Evolutionary conservation across 1,284 basidiomycete genomes (phyloP), one percentile per base, ranked within the genome.

Genomic region (Ustilago esculenta): DNA sequence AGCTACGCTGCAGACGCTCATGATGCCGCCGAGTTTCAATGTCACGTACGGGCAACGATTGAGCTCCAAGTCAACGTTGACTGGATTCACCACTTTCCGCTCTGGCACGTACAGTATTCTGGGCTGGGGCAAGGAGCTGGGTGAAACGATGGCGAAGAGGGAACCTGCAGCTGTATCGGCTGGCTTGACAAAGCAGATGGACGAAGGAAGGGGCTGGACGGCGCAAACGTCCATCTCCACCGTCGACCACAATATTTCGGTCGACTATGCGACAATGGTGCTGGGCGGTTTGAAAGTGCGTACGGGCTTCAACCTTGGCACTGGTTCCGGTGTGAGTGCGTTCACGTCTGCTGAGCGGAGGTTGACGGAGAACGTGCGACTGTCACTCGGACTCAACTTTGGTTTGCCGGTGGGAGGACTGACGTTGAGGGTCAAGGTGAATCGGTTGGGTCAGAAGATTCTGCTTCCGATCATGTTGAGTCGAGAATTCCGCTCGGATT

Each of bases 391-490:
- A 2, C 42, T 84, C 41, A 79, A 79, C 10, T 72, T 76, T 37
- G 77, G 72, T 0, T 32, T 82, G 0, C 74, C 79, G 0, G 36
- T 59, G 2, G 83, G 82, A 1, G 70, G 74, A 4, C 74, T 84
- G 23, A 76, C 70, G 14, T 39, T 83, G 51, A 71, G 81, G 12
- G 21, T 84, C n/a, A 73, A 60, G 48, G 67, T 86, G 40, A 81
- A 83, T n/a, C 81, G 86, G 23, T 70, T 88, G 3, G 86, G 87
- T 3, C 88, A 89, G 68, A 84, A 84, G 35, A 80, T 88, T 68
- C 77, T 82, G 10, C 51, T 89, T 5, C 88, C 88, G 3, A 85
- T 89, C 63, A 73, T 86, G n/a, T 80, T 89, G 8, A 84, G 85
- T 0, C 83, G 83, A 23, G 82, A 85, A 45, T 84, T 85, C 58